Conservation (phyloP, 164 flowering plant genomes). For the Brasenia schreberi region DNA sequence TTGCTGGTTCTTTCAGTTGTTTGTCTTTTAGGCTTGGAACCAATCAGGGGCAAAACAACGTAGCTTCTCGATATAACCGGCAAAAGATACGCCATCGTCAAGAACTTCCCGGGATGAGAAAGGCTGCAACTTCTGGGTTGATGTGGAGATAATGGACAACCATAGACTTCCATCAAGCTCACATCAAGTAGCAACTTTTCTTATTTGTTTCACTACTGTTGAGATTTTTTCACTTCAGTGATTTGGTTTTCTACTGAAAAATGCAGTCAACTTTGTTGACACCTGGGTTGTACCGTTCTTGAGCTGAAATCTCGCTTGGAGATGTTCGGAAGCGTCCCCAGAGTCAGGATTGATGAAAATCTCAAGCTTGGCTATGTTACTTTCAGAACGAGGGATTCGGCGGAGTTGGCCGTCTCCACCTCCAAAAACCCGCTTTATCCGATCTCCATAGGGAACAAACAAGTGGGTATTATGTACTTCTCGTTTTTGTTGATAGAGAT, state of each 20-base stretch:
- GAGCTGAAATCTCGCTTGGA: slow-evolving; percentile 75
- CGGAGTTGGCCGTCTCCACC: slow-evolving; percentile 57
- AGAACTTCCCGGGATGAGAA: slow-evolving; percentile 95
- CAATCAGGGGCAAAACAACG: slow-evolving; percentile 79
- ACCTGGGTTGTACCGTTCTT: slow-evolving; percentile 80
- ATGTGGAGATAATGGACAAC: slow-evolving; percentile 76
- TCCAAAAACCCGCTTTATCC: slow-evolving; percentile 28
- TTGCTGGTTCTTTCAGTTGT: background rate
- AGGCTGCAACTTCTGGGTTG: slow-evolving; percentile 93
- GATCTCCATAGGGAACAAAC: slow-evolving; percentile 1
- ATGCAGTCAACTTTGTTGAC: slow-evolving; percentile 67
- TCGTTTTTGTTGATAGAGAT: background rate
- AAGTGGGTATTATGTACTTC: background rate
- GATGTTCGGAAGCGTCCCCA: slow-evolving; percentile 65
- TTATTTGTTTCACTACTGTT: too few relatives aligned
- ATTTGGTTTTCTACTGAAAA: background rate
- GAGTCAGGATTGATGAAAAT: slow-evolving; percentile 50
- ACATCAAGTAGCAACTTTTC: slow-evolving; percentile 15
- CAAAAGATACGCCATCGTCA: slow-evolving; percentile 69
- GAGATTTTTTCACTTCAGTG: too few relatives aligned
- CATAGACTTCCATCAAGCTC: slow-evolving; percentile 71
- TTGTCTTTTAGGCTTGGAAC: slow-evolving; percentile 69
- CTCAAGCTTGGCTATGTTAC: slow-evolving; percentile 44
- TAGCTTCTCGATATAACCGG: slow-evolving; percentile 49
- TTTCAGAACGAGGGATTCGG: slow-evolving; percentile 52